Evolutionary conservation across 73 alveolate genomes (phyloP).

Genomic region (Paramecium pentaurelia): DNA sequence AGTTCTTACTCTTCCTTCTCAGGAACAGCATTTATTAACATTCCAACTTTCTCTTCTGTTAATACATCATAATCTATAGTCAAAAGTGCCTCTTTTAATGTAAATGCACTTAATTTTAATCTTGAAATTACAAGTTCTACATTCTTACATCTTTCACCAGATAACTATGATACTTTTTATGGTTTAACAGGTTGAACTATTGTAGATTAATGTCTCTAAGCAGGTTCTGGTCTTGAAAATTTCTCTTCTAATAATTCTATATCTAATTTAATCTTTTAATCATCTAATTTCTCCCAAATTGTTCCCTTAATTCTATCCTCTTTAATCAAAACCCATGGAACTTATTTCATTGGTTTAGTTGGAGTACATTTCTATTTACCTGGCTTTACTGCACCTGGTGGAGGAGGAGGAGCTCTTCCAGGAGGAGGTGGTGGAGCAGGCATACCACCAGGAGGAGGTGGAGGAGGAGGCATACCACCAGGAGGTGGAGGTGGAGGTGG

Average conservation of each 20-base stretch:
- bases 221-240: conserved; percentile 31
- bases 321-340: conserved; percentile 47
- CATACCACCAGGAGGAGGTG: conserved; percentile 58
- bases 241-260: conserved; percentile 26
- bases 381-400: conserved; percentile 56
- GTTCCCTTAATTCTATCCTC: conserved; percentile 35
- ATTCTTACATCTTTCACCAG: neutral
- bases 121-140: conserved; percentile 35
- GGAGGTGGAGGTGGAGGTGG: conserved; percentile 68
- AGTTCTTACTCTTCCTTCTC: conserved; percentile 33
- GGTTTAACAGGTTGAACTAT: neutral
- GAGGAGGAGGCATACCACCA: conserved; percentile 49
- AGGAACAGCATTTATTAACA: conserved; percentile 34
- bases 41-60: conserved; percentile 12
- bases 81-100: neutral
- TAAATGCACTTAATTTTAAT: conserved; percentile 16
- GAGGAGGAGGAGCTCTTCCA: conserved; percentile 48
- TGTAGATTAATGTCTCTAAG: neutral
- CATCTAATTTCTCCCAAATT: conserved; percentile 9
- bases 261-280: neutral
- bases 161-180: neutral
- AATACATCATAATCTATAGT: neutral
- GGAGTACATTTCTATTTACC: conserved; percentile 27
- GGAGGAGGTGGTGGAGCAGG: conserved; percentile 54
- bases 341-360: conserved; percentile 55